Base-by-base conservation (phyloP, 2,329 filamentous ascomycete genomes). In the Capronia epimyces region DNA sequence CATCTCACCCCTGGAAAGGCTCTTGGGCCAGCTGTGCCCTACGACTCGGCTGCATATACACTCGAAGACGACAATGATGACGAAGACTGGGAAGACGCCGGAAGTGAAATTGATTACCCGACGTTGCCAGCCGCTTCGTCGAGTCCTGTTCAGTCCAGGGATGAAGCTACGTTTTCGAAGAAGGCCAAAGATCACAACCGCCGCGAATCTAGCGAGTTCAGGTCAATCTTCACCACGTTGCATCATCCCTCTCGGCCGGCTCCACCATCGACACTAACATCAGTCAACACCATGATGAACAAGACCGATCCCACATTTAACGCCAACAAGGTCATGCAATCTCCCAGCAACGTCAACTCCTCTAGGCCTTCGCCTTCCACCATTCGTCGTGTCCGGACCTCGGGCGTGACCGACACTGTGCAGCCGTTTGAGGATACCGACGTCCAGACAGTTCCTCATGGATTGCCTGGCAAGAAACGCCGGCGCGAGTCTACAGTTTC, bases 331-430 rank as follows among this genome's bases (percentile, higher is more conserved):
- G 49, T 60, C 37, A 55, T 52, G 43, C 21, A 34, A 27, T 62
- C 60, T 29, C 56, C 58, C 12, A 53, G 40, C 36, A 55, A 56
- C 34, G n/a, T 32, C 5, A 51, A 48, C 75, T 78, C 67, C 65
- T 72, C 53, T 6, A 36, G 43, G 21, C 47, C 52, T 27, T 60
- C 57, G n/a, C 59, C 66, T 1, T 64, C 70, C 9, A 68, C 68
- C 4, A 69, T 74, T 52, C 70, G 72, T 24, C 65, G 66, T 13
- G 68, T 74, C 32, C 65, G 68, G 29, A 62, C 64, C 1, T 69
- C 69, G 3, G 64, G 60, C 20, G 57, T 55, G 3, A 48, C 55
- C 13, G 42, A 48, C 2, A 15, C 48, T 6, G 43, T 61, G 16
- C 55, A 60, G 31, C 61, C 59, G 2, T 62, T 62, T 37, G 56